Evolutionary conservation across 2,329 filamentous ascomycete genomes (phyloP).

Genomic region (Exophiala lecanii-corni): DNA sequence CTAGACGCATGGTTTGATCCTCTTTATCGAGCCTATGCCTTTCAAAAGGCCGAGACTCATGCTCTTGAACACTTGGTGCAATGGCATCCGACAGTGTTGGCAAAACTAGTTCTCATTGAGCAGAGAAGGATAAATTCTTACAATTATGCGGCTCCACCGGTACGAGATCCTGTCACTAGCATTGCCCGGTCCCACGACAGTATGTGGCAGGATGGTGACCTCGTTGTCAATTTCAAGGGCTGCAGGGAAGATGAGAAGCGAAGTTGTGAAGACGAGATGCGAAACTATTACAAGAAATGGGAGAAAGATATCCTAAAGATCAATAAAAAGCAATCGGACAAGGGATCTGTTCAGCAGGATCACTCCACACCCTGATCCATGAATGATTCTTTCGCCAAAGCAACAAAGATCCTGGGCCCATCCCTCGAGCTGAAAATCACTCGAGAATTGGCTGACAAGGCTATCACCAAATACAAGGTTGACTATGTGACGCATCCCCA

Average conservation of each 20-base stretch:
- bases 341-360: too few relatives aligned
- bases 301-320: conserved; percentile 30
- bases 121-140: conserved; percentile 82
- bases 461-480: too few relatives aligned
- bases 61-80: conserved; percentile 86
- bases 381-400: too few relatives aligned
- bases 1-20: conserved; percentile 96
- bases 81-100: conserved; percentile 95
- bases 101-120: conserved; percentile 83
- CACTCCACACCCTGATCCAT: too few relatives aligned
- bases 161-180: conserved; percentile 32
- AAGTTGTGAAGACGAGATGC: conserved; percentile 69
- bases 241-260: conserved; percentile 57
- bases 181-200: conserved; percentile 45
- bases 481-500: too few relatives aligned
- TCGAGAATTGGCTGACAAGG: too few relatives aligned
- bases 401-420: too few relatives aligned
- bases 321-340: conserved; percentile 17
- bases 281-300: conserved; percentile 47
- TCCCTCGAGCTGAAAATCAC: too few relatives aligned
- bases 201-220: conserved; percentile 75
- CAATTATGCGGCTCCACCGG: conserved; percentile 37
- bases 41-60: conserved; percentile 89
- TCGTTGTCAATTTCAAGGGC: conserved; percentile 71
- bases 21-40: conserved; percentile 88